Base-by-base conservation (phyloP, 148 eudicot species). In the Chenopodium quinoa region DNA sequence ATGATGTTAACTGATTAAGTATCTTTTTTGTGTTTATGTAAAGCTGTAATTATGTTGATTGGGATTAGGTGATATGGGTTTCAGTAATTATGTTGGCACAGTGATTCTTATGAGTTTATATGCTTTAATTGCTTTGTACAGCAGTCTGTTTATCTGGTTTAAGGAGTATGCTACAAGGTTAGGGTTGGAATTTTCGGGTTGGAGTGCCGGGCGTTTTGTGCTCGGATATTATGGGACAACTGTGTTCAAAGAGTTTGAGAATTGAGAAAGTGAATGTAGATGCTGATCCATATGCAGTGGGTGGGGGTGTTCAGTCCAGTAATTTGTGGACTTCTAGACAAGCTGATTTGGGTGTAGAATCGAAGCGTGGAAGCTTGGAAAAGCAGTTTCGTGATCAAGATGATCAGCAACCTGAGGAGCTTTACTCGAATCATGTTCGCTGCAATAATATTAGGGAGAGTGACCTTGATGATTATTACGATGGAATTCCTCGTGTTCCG, bases 401-500 rank as follows among this genome's bases (percentile, higher is more conserved):
- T 78, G 79, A 82, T 27, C 76, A 16, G 32, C 82, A 80, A 84
- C 29, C 40, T 48, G 86, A 81, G 46, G 85, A 81, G 77, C 46
- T 81, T 52, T 66, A 40, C 79, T 73, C 65, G 16, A 84, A 32
- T 77, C 63, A 58, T 66, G 80, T 78, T 8, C 56, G 25, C 71
- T 69, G 47, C 44, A 19, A 79, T n/a, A 54, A 70, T 13, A 71
- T 75, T 72, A 84, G 76, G 67, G 80, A 76, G 23, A 82, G 76
- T 63, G 77, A 78, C 81, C 89, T 87, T 67, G 94, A 94, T 87
- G 94, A 89, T 34, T 90, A 92, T 75, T 94, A 94, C 83, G 98
- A 94, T 85, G 98, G 98, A 81, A 94, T 94, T 75, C 98, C 98
- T 60, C 91, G 91, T 31, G 82, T 87, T 67, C 91, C 90, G 2